Base-by-base conservation (phyloP, 2,329 filamentous ascomycete species). In the Botrytis paeoniae region DNA sequence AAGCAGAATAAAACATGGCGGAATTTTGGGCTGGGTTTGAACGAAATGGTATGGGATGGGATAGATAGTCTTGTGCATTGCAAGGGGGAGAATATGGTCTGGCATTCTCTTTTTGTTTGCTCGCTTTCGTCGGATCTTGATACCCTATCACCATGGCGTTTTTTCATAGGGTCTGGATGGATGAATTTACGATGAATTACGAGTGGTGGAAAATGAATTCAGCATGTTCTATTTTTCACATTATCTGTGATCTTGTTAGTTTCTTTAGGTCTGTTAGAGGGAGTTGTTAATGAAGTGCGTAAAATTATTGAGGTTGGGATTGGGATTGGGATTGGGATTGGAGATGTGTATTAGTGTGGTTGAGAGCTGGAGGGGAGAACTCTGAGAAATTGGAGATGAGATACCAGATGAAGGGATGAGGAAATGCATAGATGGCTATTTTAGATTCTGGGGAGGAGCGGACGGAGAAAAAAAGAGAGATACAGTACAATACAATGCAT, bases 121-220 rank as follows among this genome's bases (percentile, higher is more conserved):
- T 41, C 54, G 35, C 48, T 57, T 22, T 32, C 16, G 8, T 41
- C 35, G 18, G 29, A 57, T 16, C 29, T 41, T 39, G 65, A 54
- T 41, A 68, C 48, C 65, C 63, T 45, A 45, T 45, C 43, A 68
- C 45, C 16, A 54, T 57, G 65, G 65, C 25, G 65, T 57, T 68
- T 68, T 68, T 10, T 29, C 25, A 39, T 4, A 54, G 18, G 64
- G 4, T 57, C 35, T 66, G 64, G 64, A 29, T 45, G 43, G 22
- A 41, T 57, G 25, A 2, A 57, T 41, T 68, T 25, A 57, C n/a
- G 25, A 68, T 68, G n/a, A 10, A n/a, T 29, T 39, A 57, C 25
- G 48, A 68, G 48, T 25, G 14, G 39, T 57, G 25, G 35, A 10
- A 54, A 29, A 16, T 57, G n/a, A 20, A 41, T 48, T 25, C n/a